Evolutionary conservation across 2,329 filamentous ascomycete genomes (phyloP), one percentile per base, ranked within the genome.

Genomic region (Tolypocladium inflatum): DNA sequence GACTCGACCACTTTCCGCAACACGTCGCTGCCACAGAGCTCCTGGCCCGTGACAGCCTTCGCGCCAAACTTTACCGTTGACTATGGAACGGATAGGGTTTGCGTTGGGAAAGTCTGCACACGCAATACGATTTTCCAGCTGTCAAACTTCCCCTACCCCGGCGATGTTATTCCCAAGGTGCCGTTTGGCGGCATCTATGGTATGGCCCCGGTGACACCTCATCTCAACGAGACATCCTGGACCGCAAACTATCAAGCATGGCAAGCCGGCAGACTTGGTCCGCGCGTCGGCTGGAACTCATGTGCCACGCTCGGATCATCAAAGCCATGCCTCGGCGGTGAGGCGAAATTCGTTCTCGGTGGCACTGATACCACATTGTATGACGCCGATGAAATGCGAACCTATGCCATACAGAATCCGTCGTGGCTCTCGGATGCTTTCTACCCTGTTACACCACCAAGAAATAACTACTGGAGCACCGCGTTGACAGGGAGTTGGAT

Each of bases 11-110:
- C 33, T 5, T 55, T 55, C 42, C 30, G 15, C 33, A 55, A 45
- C n/a, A 23, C 54, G 3, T 55, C 54, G 8, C 10, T 54, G 30
- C n/a, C 55, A 5, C 55, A 57, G 39, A 37, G 35, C 26, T 41
- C 39, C 26, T 57, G 55, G 55, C 48, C 48, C 13, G 10, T 57
- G 19, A 57, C 55, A 26, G 55, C 55, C 23, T 57, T 57, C 23
- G 55, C 55, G 11, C 43, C 48, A 9, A 53, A 57, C 17, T 57
- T 57, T 19, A 57, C 55, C 38, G 55, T 57, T 33, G 55, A 57
- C 50, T 57, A 57, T 30, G 48, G 17, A 3, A 17, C 43, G 4
- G 55, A 57, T 19, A 43, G 7, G 10, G 48, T 57, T 37, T 57
- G 55, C 39, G 55, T 53, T 19, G 50, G 48, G 6, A 9, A 33